phyloP scores from a whole-genome alignment of 2,329 filamentous ascomycete species.

The Elsinoe arachidis region DNA sequence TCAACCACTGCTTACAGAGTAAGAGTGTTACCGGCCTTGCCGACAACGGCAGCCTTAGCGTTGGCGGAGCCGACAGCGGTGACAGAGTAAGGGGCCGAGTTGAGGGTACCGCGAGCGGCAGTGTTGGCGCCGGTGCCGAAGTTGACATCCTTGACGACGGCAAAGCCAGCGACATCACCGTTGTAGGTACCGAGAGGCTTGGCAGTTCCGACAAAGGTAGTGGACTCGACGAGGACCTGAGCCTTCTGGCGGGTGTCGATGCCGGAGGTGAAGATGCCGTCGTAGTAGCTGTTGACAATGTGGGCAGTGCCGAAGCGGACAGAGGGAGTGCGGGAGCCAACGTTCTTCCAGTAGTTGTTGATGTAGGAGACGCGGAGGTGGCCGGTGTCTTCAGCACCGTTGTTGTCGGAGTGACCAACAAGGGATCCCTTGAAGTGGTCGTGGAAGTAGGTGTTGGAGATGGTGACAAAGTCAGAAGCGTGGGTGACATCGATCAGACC shows the following conservation, averaged over 20 bases:
- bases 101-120: conserved; percentile 28
- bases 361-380: conserved; percentile 56
- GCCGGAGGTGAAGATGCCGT: conserved; percentile 28
- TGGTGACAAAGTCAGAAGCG: conserved; percentile 53
- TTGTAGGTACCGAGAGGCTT: conserved; percentile 30
- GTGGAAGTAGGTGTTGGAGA: conserved; percentile 42
- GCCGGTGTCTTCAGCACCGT: conserved; percentile 50
- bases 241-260: conserved; percentile 37
- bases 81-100: conserved; percentile 28
- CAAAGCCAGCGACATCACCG: conserved; percentile 27
- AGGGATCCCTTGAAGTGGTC: conserved; percentile 57
- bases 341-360: conserved; percentile 58
- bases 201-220: conserved; percentile 28
- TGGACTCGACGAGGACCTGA: conserved; percentile 36
- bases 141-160: conserved; percentile 32
- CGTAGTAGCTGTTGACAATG: conserved; percentile 44
- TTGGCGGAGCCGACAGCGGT: conserved; percentile 26
- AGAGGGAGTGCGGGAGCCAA: conserved; percentile 55
- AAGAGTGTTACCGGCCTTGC: conserved; percentile 32
- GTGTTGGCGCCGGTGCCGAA: conserved; percentile 29
- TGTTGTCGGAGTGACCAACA: conserved; percentile 53
- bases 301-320: conserved; percentile 60
- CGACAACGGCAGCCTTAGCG: conserved; percentile 33
- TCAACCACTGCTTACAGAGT: conserved; percentile 19
- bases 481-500: conserved; percentile 58